Evolutionary conservation across 768 basidiomycete species (phyloP).

Genomic region (Collybia nuda): DNA sequence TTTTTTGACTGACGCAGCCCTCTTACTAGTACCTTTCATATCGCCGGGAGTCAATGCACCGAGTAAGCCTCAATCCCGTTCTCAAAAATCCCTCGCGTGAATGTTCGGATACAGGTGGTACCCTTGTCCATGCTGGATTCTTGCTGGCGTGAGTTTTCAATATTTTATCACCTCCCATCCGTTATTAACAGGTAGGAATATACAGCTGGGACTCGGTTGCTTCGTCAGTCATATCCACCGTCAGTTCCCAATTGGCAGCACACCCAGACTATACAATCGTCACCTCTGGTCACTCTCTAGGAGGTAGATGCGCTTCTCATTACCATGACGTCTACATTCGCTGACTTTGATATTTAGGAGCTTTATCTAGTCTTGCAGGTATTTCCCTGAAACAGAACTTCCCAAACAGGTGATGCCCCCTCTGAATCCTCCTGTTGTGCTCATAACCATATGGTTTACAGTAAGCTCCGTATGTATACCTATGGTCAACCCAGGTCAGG

Average conservation of each 20-base stretch:
- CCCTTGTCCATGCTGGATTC: constrained; percentile 38
- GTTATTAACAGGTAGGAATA: background rate
- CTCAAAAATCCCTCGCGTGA: background rate
- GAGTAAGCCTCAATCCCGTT: too few relatives aligned
- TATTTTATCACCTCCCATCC: background rate
- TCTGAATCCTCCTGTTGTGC: background rate
- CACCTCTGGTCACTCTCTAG: constrained; percentile 39
- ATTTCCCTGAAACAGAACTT: constrained; percentile 29
- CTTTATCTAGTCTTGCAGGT: constrained; percentile 37
- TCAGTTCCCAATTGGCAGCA: constrained; percentile 26
- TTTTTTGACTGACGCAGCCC: constrained; percentile 17
- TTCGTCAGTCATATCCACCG: constrained; percentile 21
- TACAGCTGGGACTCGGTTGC: constrained; percentile 31
- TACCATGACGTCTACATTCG: too few relatives aligned
- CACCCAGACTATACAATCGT: constrained; percentile 33
- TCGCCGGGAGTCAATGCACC: constrained; percentile 24
- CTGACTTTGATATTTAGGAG: background rate
- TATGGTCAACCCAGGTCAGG: constrained; percentile 15
- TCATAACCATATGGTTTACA: background rate
- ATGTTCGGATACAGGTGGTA: constrained; percentile 11
- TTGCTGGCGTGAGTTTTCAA: constrained; percentile 22
- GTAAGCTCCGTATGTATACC: constrained; percentile 14
- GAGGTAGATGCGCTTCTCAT: constrained; percentile 19
- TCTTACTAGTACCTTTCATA: constrained; percentile 18
- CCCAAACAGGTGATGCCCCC: constrained; percentile 14